These are phyloP conservation scores for Linaria vulgaris DNA, from an alignment of 257 asterid genomes.

Conservation along the genomic window DNA sequence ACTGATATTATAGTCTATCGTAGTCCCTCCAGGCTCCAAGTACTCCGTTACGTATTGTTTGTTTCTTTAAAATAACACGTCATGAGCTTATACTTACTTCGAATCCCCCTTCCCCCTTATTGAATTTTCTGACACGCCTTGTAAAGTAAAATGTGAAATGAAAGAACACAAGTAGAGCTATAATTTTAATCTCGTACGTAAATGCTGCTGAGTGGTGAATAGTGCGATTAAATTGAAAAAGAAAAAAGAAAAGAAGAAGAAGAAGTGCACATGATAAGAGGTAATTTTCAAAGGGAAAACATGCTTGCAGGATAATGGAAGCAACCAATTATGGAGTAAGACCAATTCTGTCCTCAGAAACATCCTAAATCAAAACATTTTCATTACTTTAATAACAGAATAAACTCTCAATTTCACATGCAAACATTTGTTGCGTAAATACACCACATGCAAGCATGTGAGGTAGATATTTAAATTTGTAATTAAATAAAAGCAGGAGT, in stretches of 20 bases:
- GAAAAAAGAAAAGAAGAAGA: background rate
- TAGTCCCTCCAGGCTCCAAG: no score
- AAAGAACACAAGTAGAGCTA: no score
- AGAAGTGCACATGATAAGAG: background rate
- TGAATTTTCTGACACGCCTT: no score
- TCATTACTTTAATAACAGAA: constrained; percentile 20
- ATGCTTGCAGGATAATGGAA: constrained; percentile 3
- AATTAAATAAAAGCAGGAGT: constrained; percentile 16
- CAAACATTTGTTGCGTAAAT: constrained; percentile 28
- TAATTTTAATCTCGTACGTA: no score
- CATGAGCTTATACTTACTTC: no score
- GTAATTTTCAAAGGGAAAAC: constrained; percentile 7
- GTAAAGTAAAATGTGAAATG: no score
- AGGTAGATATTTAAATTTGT: background rate
- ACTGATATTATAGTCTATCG: no score
- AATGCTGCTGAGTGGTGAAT: background rate
- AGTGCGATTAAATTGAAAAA: background rate
- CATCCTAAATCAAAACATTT: constrained; percentile 5
- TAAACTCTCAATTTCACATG: constrained; percentile 50
- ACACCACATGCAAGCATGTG: constrained; percentile 44
- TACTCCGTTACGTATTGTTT: no score
- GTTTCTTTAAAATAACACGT: no score
- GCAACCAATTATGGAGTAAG: constrained; percentile 20
- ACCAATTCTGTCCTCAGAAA: constrained; percentile 5
- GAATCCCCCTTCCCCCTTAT: no score